These are phyloP conservation scores for Diversispora eburnea DNA, from an alignment of 192 early-diverging fungal genomes.

Conservation along the genomic window DNA sequence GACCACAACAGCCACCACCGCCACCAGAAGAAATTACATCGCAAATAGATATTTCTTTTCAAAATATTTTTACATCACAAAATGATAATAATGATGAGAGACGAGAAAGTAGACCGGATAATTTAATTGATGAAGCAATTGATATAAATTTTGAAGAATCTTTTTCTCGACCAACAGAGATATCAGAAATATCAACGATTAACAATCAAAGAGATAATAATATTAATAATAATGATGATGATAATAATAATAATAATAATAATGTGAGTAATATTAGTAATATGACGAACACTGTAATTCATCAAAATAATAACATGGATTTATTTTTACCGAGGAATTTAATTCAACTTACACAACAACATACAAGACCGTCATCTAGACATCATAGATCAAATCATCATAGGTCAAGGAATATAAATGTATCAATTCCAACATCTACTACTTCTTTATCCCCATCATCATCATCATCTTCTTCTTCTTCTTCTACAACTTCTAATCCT, in stretches of 20 bases:
- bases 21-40: background rate
- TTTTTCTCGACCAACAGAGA: background rate
- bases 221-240: background rate
- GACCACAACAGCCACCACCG: too few species aligned
- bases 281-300: background rate
- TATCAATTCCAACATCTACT: background rate
- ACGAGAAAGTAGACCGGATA: background rate
- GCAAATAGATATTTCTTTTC: background rate
- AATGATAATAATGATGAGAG: background rate
- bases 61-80: slow-evolving; percentile 1
- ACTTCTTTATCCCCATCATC: too few species aligned
- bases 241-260: slow-evolving; percentile 14
- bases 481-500: too few species aligned
- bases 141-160: background rate
- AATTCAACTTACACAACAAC: slow-evolving; percentile 19
- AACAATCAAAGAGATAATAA: slow-evolving; percentile 5
- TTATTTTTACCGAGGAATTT: slow-evolving; percentile 10
- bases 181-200: background rate
- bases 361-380: slow-evolving; percentile 12
- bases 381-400: slow-evolving; percentile 1
- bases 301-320: background rate
- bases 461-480: too few species aligned
- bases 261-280: background rate
- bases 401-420: background rate
- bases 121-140: background rate